Evolutionary conservation across 257 asterid genomes (phyloP).

Genomic region (Euphrasia confusa): DNA sequence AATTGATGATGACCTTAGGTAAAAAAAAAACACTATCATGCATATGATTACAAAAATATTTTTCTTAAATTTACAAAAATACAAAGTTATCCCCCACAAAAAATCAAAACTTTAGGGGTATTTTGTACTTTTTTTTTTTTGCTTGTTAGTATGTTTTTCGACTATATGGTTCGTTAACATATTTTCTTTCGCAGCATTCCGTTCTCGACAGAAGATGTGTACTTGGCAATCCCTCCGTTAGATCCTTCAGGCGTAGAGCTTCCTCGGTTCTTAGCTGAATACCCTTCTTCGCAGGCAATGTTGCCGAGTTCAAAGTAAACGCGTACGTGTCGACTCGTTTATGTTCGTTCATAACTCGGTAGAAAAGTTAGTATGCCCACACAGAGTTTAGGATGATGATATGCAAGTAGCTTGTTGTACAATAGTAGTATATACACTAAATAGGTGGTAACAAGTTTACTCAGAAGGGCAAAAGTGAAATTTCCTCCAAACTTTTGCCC

Average conservation of each 20-base stretch:
- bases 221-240: slow-evolving; percentile 87
- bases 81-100: no score
- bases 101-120: no score
- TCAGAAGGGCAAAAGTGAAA: slow-evolving; percentile 33
- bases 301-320: slow-evolving; percentile 46
- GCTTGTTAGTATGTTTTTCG: no score
- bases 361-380: no score
- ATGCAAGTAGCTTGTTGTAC: slow-evolving; percentile 32
- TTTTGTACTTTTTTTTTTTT: no score
- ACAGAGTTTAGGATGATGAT: no score
- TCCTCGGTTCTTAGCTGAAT: slow-evolving; percentile 68
- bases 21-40: slow-evolving; percentile 13
- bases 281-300: slow-evolving; percentile 59
- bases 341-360: no score
- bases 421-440: slow-evolving; percentile 17
- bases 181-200: slow-evolving; percentile 61
- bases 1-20: slow-evolving; percentile 97
- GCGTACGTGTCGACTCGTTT: not conserved
- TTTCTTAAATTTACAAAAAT: no score
- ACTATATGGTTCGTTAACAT: no score
- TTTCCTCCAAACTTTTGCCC: slow-evolving; percentile 34
- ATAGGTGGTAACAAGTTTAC: slow-evolving; percentile 14
- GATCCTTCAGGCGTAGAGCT: slow-evolving; percentile 72
- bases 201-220: slow-evolving; percentile 91
- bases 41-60: no score